A percentile compares a stretch with the other conserved stretches of the same genome.
Evolutionary conservation across 2,329 filamentous ascomycete genomes (phyloP).

Genomic region (Lasiodiplodia hormozganensis): DNA sequence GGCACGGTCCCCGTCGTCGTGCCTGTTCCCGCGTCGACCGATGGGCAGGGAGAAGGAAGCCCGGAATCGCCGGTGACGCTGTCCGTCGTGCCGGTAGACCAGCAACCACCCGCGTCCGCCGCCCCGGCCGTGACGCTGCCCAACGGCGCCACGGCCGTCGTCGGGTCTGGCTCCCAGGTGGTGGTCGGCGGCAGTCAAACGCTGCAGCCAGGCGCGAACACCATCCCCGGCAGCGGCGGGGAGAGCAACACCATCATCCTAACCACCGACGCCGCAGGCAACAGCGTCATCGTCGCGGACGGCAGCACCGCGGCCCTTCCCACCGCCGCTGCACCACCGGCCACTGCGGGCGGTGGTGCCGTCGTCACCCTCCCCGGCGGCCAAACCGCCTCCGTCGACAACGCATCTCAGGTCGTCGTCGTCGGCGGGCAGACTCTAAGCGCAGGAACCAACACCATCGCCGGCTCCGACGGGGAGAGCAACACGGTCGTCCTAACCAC

Average conservation of each 20-base stretch:
- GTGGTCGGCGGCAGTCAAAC: not conserved
- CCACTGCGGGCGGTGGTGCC: too few species aligned
- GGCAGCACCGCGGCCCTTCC: not conserved
- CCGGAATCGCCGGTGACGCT: not conserved
- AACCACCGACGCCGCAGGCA: not conserved
- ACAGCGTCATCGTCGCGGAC: constrained; percentile 2
- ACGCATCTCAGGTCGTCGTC: not conserved
- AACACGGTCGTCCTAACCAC: not conserved
- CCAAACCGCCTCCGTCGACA: not conserved
- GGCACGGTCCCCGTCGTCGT: constrained; percentile 2
- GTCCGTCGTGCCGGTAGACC: not conserved
- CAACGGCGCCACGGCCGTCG: constrained; percentile 1
- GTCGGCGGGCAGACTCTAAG: not conserved
- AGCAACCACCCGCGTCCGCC: not conserved
- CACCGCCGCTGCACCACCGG: not conserved
- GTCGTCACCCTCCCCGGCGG: not conserved
- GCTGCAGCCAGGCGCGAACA: not conserved
- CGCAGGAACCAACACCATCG: not conserved
- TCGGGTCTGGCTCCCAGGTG: too few species aligned
- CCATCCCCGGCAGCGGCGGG: not conserved
- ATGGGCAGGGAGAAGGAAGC: not conserved
- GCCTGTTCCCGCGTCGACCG: not conserved
- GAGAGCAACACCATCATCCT: not conserved
- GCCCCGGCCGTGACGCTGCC: not conserved
- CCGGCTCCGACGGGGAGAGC: too few species aligned